Percentiles rank a stretch among this genome's conserved stretches.
These are phyloP conservation scores for Monoraphidium neglectum DNA, from an alignment of 139 green algal species.

Conservation along the genomic window DNA sequence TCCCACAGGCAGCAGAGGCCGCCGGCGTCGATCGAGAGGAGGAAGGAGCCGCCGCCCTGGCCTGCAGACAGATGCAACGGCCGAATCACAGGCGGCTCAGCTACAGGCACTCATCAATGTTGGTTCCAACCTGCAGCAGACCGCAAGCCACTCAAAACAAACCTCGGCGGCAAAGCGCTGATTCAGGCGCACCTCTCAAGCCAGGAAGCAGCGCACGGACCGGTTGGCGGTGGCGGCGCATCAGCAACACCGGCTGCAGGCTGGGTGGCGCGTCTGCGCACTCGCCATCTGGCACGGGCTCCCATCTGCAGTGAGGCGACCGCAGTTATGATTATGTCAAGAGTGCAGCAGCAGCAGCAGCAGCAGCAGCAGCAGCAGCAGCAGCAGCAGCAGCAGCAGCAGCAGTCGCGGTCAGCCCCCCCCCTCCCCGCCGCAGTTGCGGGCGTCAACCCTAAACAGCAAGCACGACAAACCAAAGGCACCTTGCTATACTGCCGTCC, in stretches of 20 bases:
- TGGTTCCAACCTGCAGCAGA: not conserved
- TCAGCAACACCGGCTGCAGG: conserved; percentile 12
- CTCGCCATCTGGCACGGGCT: not conserved
- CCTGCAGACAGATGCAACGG: not conserved
- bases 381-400: not conserved
- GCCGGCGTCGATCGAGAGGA: conserved; percentile 26
- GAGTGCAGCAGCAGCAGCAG: too few species aligned
- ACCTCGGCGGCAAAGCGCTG: too few species aligned
- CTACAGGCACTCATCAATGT: not conserved
- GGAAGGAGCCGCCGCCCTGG: not conserved
- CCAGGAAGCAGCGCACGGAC: conserved; percentile 23
- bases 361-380: too few species aligned
- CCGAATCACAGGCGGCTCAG: not conserved
- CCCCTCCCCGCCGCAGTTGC: not conserved
- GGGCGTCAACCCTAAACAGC: not conserved
- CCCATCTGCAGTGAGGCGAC: not conserved
- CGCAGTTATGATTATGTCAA: too few species aligned
- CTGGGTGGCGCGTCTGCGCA: not conserved
- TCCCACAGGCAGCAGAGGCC: conserved; percentile 31
- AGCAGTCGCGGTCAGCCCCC: not conserved
- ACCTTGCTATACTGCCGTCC: conserved; percentile 25
- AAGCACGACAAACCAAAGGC: not conserved
- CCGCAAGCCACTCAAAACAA: too few species aligned
- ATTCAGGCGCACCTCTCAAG: not conserved
- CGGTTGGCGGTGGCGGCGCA: conserved; percentile 15